Percentiles rank a stretch among this genome's conserved stretches.
phyloP scores from a whole-genome alignment of 2,329 filamentous ascomycete species.

The Epichloe baconii region DNA sequence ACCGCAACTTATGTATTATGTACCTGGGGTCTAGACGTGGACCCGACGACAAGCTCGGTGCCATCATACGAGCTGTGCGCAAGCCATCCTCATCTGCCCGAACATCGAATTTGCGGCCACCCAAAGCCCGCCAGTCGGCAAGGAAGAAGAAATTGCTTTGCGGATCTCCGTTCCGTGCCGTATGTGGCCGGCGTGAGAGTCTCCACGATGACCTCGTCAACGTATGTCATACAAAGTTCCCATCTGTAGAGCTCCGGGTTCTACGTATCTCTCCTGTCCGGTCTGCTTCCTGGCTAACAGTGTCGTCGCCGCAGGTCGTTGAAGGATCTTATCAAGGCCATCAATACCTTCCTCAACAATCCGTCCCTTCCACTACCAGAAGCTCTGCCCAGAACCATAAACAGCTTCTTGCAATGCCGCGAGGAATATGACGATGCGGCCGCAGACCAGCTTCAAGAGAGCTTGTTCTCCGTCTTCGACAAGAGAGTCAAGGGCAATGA shows the following conservation, averaged over 20 bases:
- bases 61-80: too few species aligned
- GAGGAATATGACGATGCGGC: constrained; percentile 52
- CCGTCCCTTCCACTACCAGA: constrained; percentile 51
- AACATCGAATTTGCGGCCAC: not conserved
- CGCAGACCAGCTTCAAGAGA: constrained; percentile 61
- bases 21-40: too few species aligned
- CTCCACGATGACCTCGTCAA: constrained; percentile 13
- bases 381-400: constrained; percentile 47
- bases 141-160: not conserved
- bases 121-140: not conserved
- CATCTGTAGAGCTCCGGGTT: not conserved
- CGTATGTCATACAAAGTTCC: constrained; percentile 10
- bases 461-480: constrained; percentile 54
- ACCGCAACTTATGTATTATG: too few species aligned
- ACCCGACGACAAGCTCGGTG: too few species aligned
- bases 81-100: not conserved
- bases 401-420: constrained; percentile 55
- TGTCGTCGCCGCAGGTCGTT: constrained; percentile 31
- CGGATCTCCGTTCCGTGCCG: not conserved
- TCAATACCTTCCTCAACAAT: constrained; percentile 35
- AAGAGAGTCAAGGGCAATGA: constrained; percentile 45
- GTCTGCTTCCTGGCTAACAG: constrained; percentile 10
- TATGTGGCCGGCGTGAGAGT: constrained; percentile 1
- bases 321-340: constrained; percentile 47
- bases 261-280: not conserved